These are phyloP conservation scores for Vigna trinervia DNA, from an alignment of 306 rosid genomes.

Conservation along the genomic window DNA sequence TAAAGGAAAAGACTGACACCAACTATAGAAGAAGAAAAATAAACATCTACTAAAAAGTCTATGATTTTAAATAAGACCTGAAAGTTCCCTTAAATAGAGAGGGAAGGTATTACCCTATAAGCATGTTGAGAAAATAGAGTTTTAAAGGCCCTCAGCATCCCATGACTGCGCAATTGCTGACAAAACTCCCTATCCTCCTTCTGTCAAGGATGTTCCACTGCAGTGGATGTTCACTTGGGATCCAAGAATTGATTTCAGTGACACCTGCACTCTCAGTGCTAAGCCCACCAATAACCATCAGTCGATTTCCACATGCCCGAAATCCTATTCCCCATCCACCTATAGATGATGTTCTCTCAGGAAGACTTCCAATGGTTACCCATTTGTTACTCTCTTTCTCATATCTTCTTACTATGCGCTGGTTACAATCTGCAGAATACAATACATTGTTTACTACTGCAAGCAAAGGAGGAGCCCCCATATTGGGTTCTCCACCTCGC, in stretches of 20 bases:
- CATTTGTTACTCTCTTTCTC: constrained; percentile 52
- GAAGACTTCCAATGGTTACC: constrained; percentile 67
- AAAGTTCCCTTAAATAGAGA: constrained; percentile 49
- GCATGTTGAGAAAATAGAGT: constrained; percentile 46
- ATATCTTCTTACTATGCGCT: constrained; percentile 57
- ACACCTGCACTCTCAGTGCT: constrained; percentile 36
- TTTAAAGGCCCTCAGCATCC: constrained; percentile 64
- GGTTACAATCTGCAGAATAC: constrained; percentile 73
- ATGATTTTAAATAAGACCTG: constrained; percentile 31
- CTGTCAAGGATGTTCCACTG: constrained; percentile 66
- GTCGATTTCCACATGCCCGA: constrained; percentile 68
- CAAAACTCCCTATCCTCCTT: constrained; percentile 56
- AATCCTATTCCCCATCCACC: constrained; percentile 85
- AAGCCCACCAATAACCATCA: constrained; percentile 70
- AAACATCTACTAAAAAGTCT: background rate
- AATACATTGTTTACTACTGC: constrained; percentile 76
- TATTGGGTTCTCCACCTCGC: constrained; percentile 47
- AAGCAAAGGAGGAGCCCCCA: constrained; percentile 80
- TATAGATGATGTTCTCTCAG: constrained; percentile 53
- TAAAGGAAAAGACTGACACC: constrained; percentile 42
- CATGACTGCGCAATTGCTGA: constrained; percentile 82
- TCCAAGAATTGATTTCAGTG: constrained; percentile 65
- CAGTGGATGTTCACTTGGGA: constrained; percentile 55
- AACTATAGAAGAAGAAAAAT: background rate
- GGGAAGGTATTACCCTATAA: constrained; percentile 53